These are phyloP conservation scores for Melaleuca alternifolia DNA, from an alignment of 345 rosid species.

Conservation along the genomic window DNA sequence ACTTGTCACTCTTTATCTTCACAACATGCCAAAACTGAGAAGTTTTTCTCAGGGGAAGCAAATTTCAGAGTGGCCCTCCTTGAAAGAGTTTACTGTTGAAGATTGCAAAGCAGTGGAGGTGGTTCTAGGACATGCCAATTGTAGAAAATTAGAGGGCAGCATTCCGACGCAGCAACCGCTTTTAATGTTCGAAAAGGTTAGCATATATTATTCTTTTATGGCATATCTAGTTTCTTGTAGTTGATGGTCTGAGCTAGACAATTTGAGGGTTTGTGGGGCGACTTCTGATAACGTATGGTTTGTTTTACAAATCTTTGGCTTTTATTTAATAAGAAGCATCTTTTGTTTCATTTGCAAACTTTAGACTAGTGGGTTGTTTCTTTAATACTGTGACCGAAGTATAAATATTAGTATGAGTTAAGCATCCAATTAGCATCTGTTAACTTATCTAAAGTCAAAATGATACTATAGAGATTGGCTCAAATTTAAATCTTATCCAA, in stretches of 20 bases:
- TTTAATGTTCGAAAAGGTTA: not conserved
- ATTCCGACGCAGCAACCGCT: rapidly evolving
- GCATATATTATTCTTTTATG: not conserved
- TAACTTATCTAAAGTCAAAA: too few species aligned
- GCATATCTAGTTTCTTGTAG: not conserved
- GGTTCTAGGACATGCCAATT: not conserved
- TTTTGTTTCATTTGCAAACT: too few species aligned
- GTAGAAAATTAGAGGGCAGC: rapidly evolving
- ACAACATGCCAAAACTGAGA: not conserved
- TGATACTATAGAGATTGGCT: too few species aligned
- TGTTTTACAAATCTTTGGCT: not conserved
- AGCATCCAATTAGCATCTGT: too few species aligned
- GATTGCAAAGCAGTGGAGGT: not conserved
- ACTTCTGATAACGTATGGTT: not conserved
- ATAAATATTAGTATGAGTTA: too few species aligned
- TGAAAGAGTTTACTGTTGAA: not conserved
- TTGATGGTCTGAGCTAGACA: not conserved
- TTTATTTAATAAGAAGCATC: not conserved
- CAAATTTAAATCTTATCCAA: not conserved
- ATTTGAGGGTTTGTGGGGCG: not conserved
- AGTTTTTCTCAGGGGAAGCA: rapidly evolving
- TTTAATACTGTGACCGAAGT: too few species aligned
- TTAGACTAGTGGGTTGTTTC: too few species aligned
- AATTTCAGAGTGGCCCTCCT: not conserved
- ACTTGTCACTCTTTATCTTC: not conserved